Base-by-base conservation (phyloP, 2,329 filamentous ascomycete species). In the Fusarium oxysporum region DNA sequence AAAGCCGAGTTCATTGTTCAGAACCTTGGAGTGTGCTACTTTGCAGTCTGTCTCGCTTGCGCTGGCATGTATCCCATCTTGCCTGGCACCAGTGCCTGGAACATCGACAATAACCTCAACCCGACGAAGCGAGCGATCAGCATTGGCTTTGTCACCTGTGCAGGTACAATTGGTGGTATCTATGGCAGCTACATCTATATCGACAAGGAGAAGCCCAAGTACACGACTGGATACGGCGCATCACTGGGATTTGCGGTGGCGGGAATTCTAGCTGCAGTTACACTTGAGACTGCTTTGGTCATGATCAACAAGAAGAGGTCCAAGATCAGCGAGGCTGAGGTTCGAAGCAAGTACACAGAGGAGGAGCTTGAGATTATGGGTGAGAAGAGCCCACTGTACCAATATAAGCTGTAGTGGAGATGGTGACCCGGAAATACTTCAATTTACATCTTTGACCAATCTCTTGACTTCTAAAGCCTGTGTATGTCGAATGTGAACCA, bases 41-140 rank as follows among this genome's bases (percentile, higher is more conserved):
- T 77, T 4, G 72, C 74, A 1, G 69, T 76, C 3, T 69, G 65
- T 11, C 64, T 76, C 8, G 74, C 74, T 2, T 72, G 65, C 35
- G 78, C 83, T 14, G 82, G 83, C 32, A 77, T 83, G 63, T 83
- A 83, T 23, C 82, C 82, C 1, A 76, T 78, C 16, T 44, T 72
- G 12, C 81, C 82, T 3, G 80, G 77, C 6, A 78, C 72, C 14
- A 82, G 79, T 25, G 78, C 82, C 4, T 83, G 82, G 82, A 81
- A 79, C 14, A 72, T 81, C 8, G 79, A 79, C 64, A 84, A 84
- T 38, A 76, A 80, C 2, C 78, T 80, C 0, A 77, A 78, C 7
- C 77, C 81, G 0, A 76, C 76, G 0, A 84, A 81, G 55, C 72
- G 82, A 3, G 81, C 81, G 0, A 77, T 82, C 44, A 82, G 80